phyloP scores from a whole-genome alignment of 2,329 filamentous ascomycete species.

The Xylogone sp. region DNA sequence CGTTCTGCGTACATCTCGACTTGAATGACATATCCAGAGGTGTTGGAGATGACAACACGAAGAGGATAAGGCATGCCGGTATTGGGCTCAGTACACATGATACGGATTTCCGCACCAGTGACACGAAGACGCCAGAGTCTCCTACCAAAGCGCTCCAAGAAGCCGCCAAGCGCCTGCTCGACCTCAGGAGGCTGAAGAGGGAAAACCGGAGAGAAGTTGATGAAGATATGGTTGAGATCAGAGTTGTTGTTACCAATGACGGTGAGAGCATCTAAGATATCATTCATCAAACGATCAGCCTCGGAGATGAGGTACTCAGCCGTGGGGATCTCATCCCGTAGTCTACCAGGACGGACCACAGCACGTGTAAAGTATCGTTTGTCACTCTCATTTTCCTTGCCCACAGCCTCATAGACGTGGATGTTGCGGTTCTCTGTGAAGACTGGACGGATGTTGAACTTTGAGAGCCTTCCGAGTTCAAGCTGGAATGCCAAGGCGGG shows the following conservation, averaged over 20 bases:
- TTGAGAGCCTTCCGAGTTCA: constrained; percentile 86
- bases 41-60: constrained; percentile 96
- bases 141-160: constrained; percentile 93
- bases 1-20: constrained; percentile 97
- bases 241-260: constrained; percentile 99
- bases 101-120: constrained; percentile 95
- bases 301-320: constrained; percentile 97
- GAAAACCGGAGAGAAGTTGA: constrained; percentile 98
- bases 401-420: constrained; percentile 95
- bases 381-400: constrained; percentile 91
- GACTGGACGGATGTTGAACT: constrained; percentile 97
- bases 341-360: constrained; percentile 87
- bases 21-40: constrained; percentile 94
- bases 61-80: constrained; percentile 87
- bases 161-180: constrained; percentile 87
- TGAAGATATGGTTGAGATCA: constrained; percentile 99
- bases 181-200: constrained; percentile 85
- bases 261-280: constrained; percentile 95
- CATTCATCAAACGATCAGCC: constrained; percentile 92
- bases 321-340: constrained; percentile 97
- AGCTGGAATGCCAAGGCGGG: constrained; percentile 98
- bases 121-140: constrained; percentile 96
- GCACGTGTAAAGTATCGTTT: constrained; percentile 98
- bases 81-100: constrained; percentile 87
- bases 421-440: constrained; percentile 99